A percentile compares a stretch with the other conserved stretches of the same genome.
Evolutionary conservation across 306 rosid genomes (phyloP).

Genomic region (Sicyos edulis): DNA sequence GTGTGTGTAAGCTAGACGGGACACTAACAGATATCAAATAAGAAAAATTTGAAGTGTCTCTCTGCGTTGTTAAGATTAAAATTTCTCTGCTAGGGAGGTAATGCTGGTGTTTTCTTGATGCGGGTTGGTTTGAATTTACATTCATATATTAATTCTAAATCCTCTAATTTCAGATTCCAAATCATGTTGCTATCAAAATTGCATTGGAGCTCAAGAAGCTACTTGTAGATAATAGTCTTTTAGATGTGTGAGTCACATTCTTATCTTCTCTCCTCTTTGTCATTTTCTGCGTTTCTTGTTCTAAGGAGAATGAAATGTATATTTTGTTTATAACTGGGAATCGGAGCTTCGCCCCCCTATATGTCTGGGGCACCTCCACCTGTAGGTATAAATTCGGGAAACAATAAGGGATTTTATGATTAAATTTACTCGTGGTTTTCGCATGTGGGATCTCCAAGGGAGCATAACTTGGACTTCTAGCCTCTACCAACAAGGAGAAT

Average conservation of each 20-base stretch:
- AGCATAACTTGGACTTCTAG: too few species aligned
- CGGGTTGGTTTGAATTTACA: background rate
- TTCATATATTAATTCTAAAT: conserved; percentile 17
- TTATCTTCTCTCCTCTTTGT: conserved; percentile 12
- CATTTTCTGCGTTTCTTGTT: background rate
- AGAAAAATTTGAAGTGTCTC: too few species aligned
- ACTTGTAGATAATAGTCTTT: conserved; percentile 88
- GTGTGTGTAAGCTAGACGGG: too few species aligned
- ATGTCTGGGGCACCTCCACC: too few species aligned
- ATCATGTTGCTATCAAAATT: conserved; percentile 82
- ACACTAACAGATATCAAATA: too few species aligned
- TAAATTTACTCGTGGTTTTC: too few species aligned
- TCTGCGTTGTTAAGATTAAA: too few species aligned
- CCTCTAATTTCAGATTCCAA: conserved; percentile 74
- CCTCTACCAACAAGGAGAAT: background rate
- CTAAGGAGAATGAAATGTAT: background rate
- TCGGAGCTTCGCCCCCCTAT: too few species aligned
- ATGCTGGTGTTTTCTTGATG: background rate
- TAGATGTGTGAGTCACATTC: conserved; percentile 65
- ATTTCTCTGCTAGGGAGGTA: background rate
- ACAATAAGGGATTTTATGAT: too few species aligned
- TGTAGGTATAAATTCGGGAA: too few species aligned
- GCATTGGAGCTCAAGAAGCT: conserved; percentile 94
- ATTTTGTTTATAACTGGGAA: background rate
- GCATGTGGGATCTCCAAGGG: too few species aligned